A percentile compares a stretch with the other conserved stretches of the same genome.
These are phyloP conservation scores for Xylariaceae sp. DNA, from an alignment of 2,329 filamentous ascomycete genomes.

Conservation along the genomic window DNA sequence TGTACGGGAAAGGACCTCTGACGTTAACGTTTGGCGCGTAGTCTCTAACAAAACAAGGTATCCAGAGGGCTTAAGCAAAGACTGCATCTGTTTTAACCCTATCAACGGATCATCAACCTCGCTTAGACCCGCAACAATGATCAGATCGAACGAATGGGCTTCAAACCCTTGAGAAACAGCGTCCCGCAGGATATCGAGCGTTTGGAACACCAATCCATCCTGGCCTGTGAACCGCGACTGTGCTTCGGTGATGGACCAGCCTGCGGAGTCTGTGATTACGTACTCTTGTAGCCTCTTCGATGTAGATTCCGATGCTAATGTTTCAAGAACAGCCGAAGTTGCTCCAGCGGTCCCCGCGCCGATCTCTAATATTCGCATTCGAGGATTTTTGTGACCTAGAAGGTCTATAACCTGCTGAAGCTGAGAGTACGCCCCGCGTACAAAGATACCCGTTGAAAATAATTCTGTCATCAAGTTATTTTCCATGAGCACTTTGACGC, in stretches of 20 bases:
- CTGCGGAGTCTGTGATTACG: conserved; percentile 12
- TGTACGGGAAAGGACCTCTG: conserved; percentile 10
- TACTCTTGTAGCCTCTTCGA: conserved; percentile 19
- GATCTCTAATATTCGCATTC: conserved; percentile 17
- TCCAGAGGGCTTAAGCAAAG: conserved; percentile 11
- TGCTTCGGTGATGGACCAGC: conserved; percentile 10
- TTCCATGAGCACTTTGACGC: conserved; percentile 14
- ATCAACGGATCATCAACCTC: background rate
- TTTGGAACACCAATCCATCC: conserved; percentile 6
- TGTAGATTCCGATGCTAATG: background rate
- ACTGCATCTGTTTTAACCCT: conserved; percentile 6
- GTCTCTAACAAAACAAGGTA: conserved; percentile 6
- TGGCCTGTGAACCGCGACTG: conserved; percentile 5
- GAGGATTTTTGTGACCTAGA: conserved; percentile 14
- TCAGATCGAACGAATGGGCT: conserved; percentile 12
- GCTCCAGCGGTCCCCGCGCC: background rate
- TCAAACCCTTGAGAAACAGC: conserved; percentile 6
- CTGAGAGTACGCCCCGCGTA: conserved; percentile 5
- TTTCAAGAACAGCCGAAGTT: background rate
- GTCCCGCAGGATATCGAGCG: conserved; percentile 9
- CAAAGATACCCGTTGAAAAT: conserved; percentile 4
- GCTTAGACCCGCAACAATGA: conserved; percentile 9
- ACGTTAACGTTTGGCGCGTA: background rate
- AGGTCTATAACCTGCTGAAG: conserved; percentile 12
- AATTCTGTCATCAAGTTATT: background rate